Evolutionary conservation across 176 grass and related monocot genomes (phyloP).

Genomic region (Aegilops umbellulata): DNA sequence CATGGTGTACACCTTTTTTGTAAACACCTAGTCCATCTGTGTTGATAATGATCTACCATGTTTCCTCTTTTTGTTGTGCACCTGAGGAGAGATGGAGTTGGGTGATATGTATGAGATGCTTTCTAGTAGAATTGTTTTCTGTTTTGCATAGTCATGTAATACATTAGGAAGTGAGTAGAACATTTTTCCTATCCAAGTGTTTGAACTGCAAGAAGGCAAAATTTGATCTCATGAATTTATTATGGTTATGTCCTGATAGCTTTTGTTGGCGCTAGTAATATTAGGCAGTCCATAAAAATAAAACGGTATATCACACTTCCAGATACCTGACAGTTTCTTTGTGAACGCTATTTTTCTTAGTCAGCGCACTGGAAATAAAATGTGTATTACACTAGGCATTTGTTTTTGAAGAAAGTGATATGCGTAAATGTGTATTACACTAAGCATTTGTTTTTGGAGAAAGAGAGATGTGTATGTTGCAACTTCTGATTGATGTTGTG

Average conservation of each 20-base stretch:
- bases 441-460: neutral
- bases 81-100: neutral
- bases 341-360: neutral
- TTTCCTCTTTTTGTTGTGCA: neutral
- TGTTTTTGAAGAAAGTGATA: neutral
- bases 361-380: neutral
- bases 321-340: neutral
- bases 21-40: neutral
- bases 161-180: neutral
- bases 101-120: neutral
- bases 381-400: neutral
- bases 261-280: neutral
- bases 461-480: neutral
- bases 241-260: neutral
- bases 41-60: neutral
- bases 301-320: neutral
- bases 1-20: neutral
- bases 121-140: neutral
- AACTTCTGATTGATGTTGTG: constrained; percentile 3
- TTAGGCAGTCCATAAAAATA: neutral
- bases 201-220: neutral
- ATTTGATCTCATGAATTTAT: neutral
- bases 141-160: neutral
- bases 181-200: neutral
- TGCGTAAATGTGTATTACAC: neutral